A percentile compares a stretch with the other conserved stretches of the same genome.
Conservation (phyloP, 2,329 filamentous ascomycete species). For the Thyridium curvatum region DNA sequence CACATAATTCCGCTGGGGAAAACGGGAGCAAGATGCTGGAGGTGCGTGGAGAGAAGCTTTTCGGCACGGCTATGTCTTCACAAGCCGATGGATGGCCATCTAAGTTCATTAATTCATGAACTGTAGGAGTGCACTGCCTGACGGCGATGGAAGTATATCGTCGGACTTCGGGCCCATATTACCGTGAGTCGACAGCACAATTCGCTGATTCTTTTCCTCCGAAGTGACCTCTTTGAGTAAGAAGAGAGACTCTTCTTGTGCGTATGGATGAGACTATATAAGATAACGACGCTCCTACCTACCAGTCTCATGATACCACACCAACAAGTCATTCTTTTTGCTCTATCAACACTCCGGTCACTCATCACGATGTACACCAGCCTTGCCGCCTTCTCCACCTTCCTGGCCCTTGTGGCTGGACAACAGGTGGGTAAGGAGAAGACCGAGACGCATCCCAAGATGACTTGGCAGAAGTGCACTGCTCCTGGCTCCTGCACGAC, state of each 20-base stretch:
- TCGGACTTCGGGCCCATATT: conserved; percentile 11
- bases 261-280: neutral
- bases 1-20: too few species aligned
- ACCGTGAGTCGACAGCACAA: conserved; percentile 4
- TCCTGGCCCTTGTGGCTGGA: conserved; percentile 33
- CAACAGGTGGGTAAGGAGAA: conserved; percentile 40
- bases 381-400: conserved; percentile 32
- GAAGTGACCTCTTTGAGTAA: too few species aligned
- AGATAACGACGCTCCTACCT: neutral
- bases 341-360: neutral
- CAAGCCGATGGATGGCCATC: neutral
- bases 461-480: conserved; percentile 46
- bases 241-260: neutral
- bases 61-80: neutral
- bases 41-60: too few species aligned
- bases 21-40: too few species aligned
- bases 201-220: too few species aligned
- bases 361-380: conserved; percentile 13
- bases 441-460: conserved; percentile 42
- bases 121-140: neutral
- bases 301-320: neutral
- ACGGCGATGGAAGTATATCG: conserved; percentile 3
- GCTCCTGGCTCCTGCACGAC: conserved; percentile 37
- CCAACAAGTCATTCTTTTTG: conserved; percentile 2
- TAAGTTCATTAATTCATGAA: neutral